Evolutionary conservation across 2,329 filamentous ascomycete species (phyloP).

Genomic region (Lachnellula suecica): DNA sequence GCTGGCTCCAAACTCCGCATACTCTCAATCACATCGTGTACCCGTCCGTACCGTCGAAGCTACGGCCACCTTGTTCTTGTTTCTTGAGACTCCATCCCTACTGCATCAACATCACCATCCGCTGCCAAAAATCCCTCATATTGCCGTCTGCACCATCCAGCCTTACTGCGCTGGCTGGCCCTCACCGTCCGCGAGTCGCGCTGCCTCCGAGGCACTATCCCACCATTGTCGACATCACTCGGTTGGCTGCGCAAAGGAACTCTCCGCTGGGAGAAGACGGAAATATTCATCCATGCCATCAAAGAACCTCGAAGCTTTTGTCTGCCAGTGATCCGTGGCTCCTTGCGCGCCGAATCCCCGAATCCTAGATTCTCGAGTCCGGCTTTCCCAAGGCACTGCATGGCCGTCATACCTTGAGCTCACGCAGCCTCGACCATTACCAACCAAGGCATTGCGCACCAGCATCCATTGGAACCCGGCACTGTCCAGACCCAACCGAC

Average conservation of each 20-base stretch:
- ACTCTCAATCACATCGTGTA: too few species aligned
- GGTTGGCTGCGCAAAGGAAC: slow-evolving; percentile 1
- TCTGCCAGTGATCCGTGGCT: slow-evolving; percentile 23
- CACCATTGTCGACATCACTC: neutral
- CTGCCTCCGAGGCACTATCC: neutral
- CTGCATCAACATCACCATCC: too few species aligned
- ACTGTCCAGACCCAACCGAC: neutral
- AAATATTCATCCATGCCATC: slow-evolving; percentile 29
- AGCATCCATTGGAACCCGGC: neutral
- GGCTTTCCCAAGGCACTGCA: slow-evolving; percentile 9
- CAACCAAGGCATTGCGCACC: slow-evolving; percentile 2
- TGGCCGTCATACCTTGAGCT: slow-evolving; percentile 12
- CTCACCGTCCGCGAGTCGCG: neutral
- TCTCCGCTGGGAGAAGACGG: neutral
- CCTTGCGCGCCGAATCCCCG: slow-evolving; percentile 4
- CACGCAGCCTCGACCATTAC: slow-evolving; percentile 16
- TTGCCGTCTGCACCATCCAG: too few species aligned
- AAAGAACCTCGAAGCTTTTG: slow-evolving; percentile 39
- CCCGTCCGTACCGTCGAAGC: too few species aligned
- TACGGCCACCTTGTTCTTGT: too few species aligned
- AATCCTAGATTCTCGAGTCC: slow-evolving; percentile 12
- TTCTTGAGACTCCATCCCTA: too few species aligned
- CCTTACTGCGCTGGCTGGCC: neutral
- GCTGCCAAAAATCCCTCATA: too few species aligned
- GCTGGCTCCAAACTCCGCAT: too few species aligned